Evolutionary conservation across 495 filamentous ascomycete species (phyloP), one percentile per base, ranked within the genome.

Genomic region (Melanomma pulvis-pyrius): DNA sequence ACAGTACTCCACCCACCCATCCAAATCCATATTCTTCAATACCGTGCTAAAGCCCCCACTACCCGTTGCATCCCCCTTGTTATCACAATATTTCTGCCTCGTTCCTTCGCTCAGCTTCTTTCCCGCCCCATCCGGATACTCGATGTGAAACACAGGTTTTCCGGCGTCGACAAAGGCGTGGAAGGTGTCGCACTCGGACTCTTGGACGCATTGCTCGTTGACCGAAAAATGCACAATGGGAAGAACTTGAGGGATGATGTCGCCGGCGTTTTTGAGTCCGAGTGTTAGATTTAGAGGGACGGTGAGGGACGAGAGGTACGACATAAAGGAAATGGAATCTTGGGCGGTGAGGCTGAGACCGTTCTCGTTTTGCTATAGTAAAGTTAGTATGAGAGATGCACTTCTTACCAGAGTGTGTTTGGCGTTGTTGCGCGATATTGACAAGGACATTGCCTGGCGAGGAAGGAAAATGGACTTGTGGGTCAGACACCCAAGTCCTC

Each of bases 141-240:
- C 88, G 55, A 91, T 88, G 69, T 90, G 85, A 69, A 91, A 90
- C 24, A 92, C 87, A 0, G 88, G 88, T 76, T 91, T 90, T 53
- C 77, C 78, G 2, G 78, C 81, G 15, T 79, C 66, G 28, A 84
- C 79, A 68, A 90, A 90, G 24, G 83, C 74, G 1, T 75, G 72
- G 67, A 84, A 89, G 1, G 72, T 78, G 28, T 77, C 77, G 65
- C 88, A 90, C 68, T 88, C 85, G 7, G 78, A 63, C 50, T 83
- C 83, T 71, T 85, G 72, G 2, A 82, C 84, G 71, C 89, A 92
- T 74, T 91, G 84, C 79, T 92, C 89, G 74, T 91, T 90, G 51
- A 92, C 87, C 15, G 78, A 80, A 79, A 88, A 92, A 64, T 90
- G 81, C 70, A 87, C 83, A 1, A 82, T 76, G 8, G 73, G 68